Evolutionary conservation across 2,329 filamentous ascomycete genomes (phyloP), one percentile per base, ranked within the genome.

Genomic region (Ophiostoma populinum): DNA sequence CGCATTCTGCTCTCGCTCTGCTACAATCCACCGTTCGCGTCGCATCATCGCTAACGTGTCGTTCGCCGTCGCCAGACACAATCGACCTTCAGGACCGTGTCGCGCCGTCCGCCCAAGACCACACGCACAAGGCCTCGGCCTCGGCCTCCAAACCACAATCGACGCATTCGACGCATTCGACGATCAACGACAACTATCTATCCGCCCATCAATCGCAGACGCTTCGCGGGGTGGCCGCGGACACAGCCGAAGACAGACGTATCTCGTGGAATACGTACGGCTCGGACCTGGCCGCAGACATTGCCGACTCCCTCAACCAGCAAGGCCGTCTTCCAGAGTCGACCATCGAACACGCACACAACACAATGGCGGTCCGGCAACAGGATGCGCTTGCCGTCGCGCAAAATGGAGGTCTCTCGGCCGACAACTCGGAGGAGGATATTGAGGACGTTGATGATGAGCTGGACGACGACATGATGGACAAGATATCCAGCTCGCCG

Each of bases 401-500:
- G 44, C 70, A 75, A 46, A 75, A 75, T 55, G 72, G 69, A 41
- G 67, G 65, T 43, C 44, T 58, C 43, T 58, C 61, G 24, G 51
- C 59, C 21, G 59, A 62, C 28, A 56, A 22, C n/a, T 20, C 30
- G 46, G 75, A 79, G 43, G 71, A 67, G 32, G 75, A 81, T 43
- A 58, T 71, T 49, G 69, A 78, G 46, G 70, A 71, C 44, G 73
- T 72, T 32, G 75, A 77, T 47, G 80, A 66, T 32, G 79, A 80
- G 46, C 70, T 80, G 48, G 60, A 85, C 54, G 85, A 43, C 57
- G 87, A 95, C 56, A 75, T 93, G 75, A 83, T 92, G 80, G 90
- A 95, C 62, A 90, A 90, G 58, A 94, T 98, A 46, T 95, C 87
- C 49, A 95, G 86, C 57, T 95, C 87, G 49, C 90, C 90, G 52